Percentiles rank a stretch among this genome's conserved stretches.
These are phyloP conservation scores for Colletotrichum neosansevieriae DNA, from an alignment of 2,329 filamentous ascomycete genomes.

Conservation along the genomic window DNA sequence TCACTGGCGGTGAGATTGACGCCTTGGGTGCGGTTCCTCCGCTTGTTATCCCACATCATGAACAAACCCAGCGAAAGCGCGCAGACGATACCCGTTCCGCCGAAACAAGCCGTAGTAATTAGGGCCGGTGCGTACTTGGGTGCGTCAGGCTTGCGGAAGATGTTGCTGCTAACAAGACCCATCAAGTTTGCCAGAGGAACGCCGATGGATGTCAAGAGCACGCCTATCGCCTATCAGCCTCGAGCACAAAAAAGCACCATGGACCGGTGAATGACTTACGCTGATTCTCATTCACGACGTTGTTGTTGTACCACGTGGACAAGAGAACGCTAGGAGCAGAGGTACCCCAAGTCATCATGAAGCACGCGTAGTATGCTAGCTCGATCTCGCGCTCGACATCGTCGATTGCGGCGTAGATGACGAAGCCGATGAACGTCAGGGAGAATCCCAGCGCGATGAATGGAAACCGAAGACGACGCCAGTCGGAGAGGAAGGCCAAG, in stretches of 20 bases:
- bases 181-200: conserved; percentile 83
- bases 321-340: conserved; percentile 79
- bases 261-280: conserved; percentile 72
- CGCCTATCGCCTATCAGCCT: background rate
- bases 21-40: conserved; percentile 67
- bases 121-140: conserved; percentile 76
- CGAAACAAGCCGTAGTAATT: conserved; percentile 74
- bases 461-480: conserved; percentile 64
- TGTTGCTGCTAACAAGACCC: conserved; percentile 77
- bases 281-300: conserved; percentile 80
- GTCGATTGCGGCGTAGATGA: conserved; percentile 80
- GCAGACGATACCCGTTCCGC: conserved; percentile 65
- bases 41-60: conserved; percentile 69
- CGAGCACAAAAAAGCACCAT: background rate
- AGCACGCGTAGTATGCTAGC: conserved; percentile 64
- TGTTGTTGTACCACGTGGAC: conserved; percentile 81
- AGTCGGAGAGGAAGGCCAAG: conserved; percentile 78
- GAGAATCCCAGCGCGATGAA: conserved; percentile 81
- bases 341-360: conserved; percentile 88
- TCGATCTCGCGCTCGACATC: conserved; percentile 65
- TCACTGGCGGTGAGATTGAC: conserved; percentile 58
- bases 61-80: conserved; percentile 10
- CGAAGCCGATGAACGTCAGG: conserved; percentile 81
- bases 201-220: conserved; percentile 63
- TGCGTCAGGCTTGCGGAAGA: conserved; percentile 73